Evolutionary conservation across 2,329 filamentous ascomycete genomes (phyloP), one percentile per base, ranked within the genome.

Genomic region (Rasamsonia emersonii): DNA sequence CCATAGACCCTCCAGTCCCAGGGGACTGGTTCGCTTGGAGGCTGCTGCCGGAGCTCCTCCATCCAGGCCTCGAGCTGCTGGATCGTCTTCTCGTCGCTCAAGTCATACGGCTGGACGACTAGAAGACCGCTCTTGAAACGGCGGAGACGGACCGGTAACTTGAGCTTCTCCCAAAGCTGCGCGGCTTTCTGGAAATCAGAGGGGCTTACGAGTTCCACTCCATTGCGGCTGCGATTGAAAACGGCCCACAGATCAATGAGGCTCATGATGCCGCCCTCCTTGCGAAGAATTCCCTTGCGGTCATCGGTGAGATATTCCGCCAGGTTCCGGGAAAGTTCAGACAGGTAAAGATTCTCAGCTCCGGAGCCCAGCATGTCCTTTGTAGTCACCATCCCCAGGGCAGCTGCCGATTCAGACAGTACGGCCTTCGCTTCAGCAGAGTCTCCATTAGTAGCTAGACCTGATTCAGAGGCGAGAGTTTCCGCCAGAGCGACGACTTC

Each of bases 401-500:
- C 84, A 35, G 77, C 84, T 4, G 80, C 82, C 1, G 85, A 93
- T 51, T 93, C 82, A 1, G 82, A 84, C 6, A 93, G 69, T 2
- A 93, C 66, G 6, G 76, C 77, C 44, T 73, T 82, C 8, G 85
- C 77, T 54, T 91, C 85, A 0, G 75, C 70, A 4, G 70, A 75
- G 9, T 66, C 71, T n/a, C 68, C 71, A 14, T 71, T 74, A 13
- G 67, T 62, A 7, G 68, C 65, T 39, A 73, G 74, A 3, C 67
- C 66, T 1, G 68, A 66, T 50, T 88, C 82, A 9, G 76, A 70
- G 2, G 86, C 79, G 46, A 96, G 89, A 10, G 78, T 78, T 58
- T 96, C 89, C 1, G 91, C 91, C 24, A 98, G 77, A 4, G 86
- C 86, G 30, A 96, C 81, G 29, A 98, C 86, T 53, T 98, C 86